Percentiles rank a stretch among this genome's conserved stretches.
phyloP scores from a whole-genome alignment of 2,329 filamentous ascomycete genomes.

The Colletotrichum sidae region DNA sequence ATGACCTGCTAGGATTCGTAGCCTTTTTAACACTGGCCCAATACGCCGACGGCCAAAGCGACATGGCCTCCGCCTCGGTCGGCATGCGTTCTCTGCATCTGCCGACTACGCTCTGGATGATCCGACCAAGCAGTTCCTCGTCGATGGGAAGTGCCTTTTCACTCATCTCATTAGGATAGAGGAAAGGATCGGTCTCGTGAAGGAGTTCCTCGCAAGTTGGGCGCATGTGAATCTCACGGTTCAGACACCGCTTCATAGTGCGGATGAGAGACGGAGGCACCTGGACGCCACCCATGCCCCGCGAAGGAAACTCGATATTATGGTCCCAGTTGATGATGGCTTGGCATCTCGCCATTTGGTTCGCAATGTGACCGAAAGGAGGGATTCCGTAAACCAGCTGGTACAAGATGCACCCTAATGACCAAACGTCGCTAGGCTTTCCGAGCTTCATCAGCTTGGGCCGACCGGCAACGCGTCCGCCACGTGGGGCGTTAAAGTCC shows the following conservation, averaged over 20 bases:
- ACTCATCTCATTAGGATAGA: constrained; percentile 70
- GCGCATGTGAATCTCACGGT: constrained; percentile 70
- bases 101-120: constrained; percentile 72
- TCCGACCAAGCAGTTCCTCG: constrained; percentile 70
- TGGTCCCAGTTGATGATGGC: constrained; percentile 86
- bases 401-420: constrained; percentile 94
- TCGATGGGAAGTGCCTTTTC: constrained; percentile 69
- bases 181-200: constrained; percentile 68
- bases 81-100: constrained; percentile 70
- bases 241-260: constrained; percentile 73
- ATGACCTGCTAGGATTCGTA: constrained; percentile 45
- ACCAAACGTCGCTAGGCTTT: constrained; percentile 97
- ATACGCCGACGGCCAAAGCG: constrained; percentile 70
- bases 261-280: constrained; percentile 70
- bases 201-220: constrained; percentile 74
- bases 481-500: constrained; percentile 79
- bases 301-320: constrained; percentile 76
- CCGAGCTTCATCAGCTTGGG: constrained; percentile 93
- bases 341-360: constrained; percentile 87
- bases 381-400: constrained; percentile 99
- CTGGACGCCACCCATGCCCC: constrained; percentile 73
- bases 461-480: constrained; percentile 52
- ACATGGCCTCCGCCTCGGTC: constrained; percentile 66
- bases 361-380: constrained; percentile 91
- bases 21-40: constrained; percentile 70